Evolutionary conservation across 2,329 filamentous ascomycete genomes (phyloP), one percentile per base, ranked within the genome.

Genomic region (Atkinsonella texensis): DNA sequence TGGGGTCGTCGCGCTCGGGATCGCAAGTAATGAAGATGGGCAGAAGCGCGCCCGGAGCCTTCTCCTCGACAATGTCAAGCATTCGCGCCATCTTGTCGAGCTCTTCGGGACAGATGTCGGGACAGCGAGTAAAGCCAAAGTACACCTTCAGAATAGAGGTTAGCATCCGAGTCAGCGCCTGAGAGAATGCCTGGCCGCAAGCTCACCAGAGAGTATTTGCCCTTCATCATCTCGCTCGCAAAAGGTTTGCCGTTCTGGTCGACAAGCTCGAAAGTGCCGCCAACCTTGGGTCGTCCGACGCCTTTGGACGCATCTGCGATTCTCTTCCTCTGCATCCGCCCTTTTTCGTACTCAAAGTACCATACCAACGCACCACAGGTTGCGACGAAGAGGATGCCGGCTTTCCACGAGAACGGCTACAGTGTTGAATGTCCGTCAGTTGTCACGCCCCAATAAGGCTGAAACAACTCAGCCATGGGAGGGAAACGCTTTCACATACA

Each of bases 11-110:
- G 59, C 93, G 84, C 45, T 83, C 90, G 1, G 93, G 93, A 64
- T 98, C 93, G 71, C 93, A 97, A 45, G 89, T 95, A 58, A 98
- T 88, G 69, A 98, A 97, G 53, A 98, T 76, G 31, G 91, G 88
- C 32, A 83, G 74, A 58, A 96, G 70, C 48, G 74, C 69, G 45
- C 67, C 67, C 2, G 77, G 74, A 4, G 64, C 62, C 60, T 75
- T 69, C 48, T 71, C 71, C 58, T 82, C 73, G 44, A 84, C 76
- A 7, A 79, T 74, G 64, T 98, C 89, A 63, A 94, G 85, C 81
- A 97, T 95, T 53, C 78, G 77, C n/a, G 91, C 87, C 90, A 98
- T 96, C 75, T 98, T 98, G 74, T 98, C 93, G 61, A 98, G 84
- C 71, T 98, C 93, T 64, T 98, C 93, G 35, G 93, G 93, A 74